Conservation (phyloP, 306 rosid species). For the Astragalus glycyphyllos region DNA sequence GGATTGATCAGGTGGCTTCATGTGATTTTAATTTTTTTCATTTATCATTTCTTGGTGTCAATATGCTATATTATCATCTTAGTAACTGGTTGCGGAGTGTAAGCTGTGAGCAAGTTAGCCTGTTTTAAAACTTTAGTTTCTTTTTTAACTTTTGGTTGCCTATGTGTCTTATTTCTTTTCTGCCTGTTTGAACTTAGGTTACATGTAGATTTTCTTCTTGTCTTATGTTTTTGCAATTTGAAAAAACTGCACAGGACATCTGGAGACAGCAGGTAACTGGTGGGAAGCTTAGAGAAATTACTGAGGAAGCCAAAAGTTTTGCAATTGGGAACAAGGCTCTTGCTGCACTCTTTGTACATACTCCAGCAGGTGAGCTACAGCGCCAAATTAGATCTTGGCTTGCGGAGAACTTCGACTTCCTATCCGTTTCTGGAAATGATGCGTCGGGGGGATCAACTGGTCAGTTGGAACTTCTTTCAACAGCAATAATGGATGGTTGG, state of each 20-base stretch:
- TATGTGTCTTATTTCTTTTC: conserved; percentile 2
- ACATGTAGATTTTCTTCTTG: conserved; percentile 23
- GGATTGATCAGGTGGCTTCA: conserved; percentile 86
- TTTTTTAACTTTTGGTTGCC: conserved; percentile 24
- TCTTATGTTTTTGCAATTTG: conserved; percentile 39
- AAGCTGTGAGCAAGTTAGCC: conserved; percentile 16
- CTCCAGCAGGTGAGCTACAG: conserved; percentile 99
- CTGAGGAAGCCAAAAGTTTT: conserved; percentile 91
- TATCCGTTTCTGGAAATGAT: conserved; percentile 80
- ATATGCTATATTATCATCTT: conserved; percentile 13
- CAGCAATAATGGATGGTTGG: conserved; percentile 99
- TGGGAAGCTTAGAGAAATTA: conserved; percentile 94
- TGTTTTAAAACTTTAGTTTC: conserved; percentile 5
- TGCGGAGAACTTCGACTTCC: conserved; percentile 84
- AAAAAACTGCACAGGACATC: conserved; percentile 66
- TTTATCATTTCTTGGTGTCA: conserved; percentile 23
- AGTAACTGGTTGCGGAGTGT: conserved; percentile 32
- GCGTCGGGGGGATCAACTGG: conserved; percentile 83
- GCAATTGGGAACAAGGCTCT: conserved; percentile 88
- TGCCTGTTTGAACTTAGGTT: conserved; percentile 27
- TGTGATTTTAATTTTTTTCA: conserved; percentile 8
- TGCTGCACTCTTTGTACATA: conserved; percentile 97
- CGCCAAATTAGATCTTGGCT: conserved; percentile 98
- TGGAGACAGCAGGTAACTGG: conserved; percentile 95
- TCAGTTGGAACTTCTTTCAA: conserved; percentile 98